Evolutionary conservation across 1,284 basidiomycete species (phyloP).

Genomic region (Boletellus deceptivus): DNA sequence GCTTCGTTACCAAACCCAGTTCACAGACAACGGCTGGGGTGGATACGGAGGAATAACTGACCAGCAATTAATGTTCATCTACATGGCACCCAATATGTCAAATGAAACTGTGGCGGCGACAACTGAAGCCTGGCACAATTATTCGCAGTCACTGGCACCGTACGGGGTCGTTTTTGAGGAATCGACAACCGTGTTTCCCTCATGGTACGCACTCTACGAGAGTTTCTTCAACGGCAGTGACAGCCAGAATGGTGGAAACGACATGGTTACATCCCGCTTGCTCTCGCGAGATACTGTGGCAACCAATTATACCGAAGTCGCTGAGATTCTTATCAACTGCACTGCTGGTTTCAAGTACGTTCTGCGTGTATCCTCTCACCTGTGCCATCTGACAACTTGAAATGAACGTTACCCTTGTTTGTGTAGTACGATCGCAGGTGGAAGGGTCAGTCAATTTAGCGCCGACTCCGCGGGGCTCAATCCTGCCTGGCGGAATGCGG

Average conservation of each 20-base stretch:
- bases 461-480: constrained; percentile 40
- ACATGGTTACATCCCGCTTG: constrained; percentile 30
- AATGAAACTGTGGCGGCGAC: constrained; percentile 33
- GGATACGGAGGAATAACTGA: constrained; percentile 7
- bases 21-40: constrained; percentile 23
- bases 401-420: too few species aligned
- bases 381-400: too few species aligned
- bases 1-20: not conserved
- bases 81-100: constrained; percentile 36
- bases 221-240: constrained; percentile 6
- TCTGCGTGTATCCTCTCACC: too few species aligned
- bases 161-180: constrained; percentile 5
- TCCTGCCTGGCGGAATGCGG: constrained; percentile 43
- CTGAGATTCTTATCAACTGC: constrained; percentile 26
- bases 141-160: constrained; percentile 11
- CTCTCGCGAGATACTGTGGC: constrained; percentile 1
- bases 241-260: constrained; percentile 18
- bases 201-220: constrained; percentile 33
- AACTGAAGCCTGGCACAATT: constrained; percentile 33
- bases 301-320: constrained; percentile 27
- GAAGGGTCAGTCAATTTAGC: constrained; percentile 36
- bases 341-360: constrained; percentile 10
- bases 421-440: constrained; percentile 37
- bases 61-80: constrained; percentile 16
- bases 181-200: constrained; percentile 18